Base-by-base conservation (phyloP, 2,329 filamentous ascomycete species). In the Lizonia empirigonia region DNA sequence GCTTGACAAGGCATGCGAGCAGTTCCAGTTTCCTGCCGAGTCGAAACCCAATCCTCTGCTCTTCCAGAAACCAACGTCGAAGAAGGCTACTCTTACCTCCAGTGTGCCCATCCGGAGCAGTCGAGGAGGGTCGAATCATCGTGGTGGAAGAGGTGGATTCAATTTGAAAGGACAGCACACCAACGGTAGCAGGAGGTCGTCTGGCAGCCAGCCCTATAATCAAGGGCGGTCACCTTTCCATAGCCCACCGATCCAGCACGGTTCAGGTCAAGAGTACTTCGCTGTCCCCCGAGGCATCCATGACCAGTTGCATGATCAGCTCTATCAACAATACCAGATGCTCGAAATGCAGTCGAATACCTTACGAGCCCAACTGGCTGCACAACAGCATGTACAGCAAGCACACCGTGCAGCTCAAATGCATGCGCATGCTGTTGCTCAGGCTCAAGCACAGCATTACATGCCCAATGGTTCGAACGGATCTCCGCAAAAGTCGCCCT, bases 11-110 rank as follows among this genome's bases (percentile, higher is more conserved):
- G 92, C 88, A 69, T 97, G 92, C 72, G 90, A 95, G 70, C 85
- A 93, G 69, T 99, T 87, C 66, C 85, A 89, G 50, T 97, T 89
- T 64, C 94, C 94, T 4, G 88, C 90, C 47, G 90, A 72, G 44
- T 69, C 95, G 69, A 91, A 95, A 64, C 79, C 81, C 55, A 74
- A 73, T 19, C 51, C 63, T 3, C 73, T 76, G 22, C 37, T 47
- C 1, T 85, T 83, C 71, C 82, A 85, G 64, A 78, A 79, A 51
- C 73, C 70, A 6, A 63, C 65, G 56, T 80, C 82, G 6, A 72
- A 79, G 13, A 83, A 84, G 61, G 80, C 83, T 6, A 80, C 82
- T 6, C 73, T 87, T 22, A 76, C 76, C 4, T 68, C 75, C 13
- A 80, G 76, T 53, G 72, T 73, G n/a, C 77, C 77, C 6, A 76